A percentile compares a stretch with the other conserved stretches of the same genome.
Conservation (phyloP, 345 rosid species). For the Lepidium aucheri region DNA sequence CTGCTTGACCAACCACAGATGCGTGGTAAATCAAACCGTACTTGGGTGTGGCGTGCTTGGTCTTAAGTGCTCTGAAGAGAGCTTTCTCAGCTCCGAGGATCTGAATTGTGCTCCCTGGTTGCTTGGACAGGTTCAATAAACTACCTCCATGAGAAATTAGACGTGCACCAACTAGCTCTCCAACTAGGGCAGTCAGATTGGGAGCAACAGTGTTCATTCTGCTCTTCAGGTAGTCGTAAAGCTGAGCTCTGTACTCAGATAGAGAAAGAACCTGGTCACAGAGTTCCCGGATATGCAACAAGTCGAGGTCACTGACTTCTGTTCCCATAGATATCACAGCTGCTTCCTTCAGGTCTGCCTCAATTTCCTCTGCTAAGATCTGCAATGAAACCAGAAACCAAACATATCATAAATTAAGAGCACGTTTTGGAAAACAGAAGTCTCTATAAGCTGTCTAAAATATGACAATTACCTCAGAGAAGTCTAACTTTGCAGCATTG, state of each 20-base stretch:
- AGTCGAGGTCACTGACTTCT: constrained; percentile 69
- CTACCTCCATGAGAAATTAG: constrained; percentile 77
- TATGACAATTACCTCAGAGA: constrained; percentile 48
- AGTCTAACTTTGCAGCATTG: constrained; percentile 66
- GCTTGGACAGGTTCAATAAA: constrained; percentile 69
- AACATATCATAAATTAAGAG: background rate
- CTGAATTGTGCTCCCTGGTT: constrained; percentile 76
- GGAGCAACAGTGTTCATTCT: constrained; percentile 78
- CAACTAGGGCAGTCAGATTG: constrained; percentile 73
- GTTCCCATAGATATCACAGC: constrained; percentile 79
- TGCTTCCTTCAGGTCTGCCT: constrained; percentile 66
- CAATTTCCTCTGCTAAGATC: constrained; percentile 50
- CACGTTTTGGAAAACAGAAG: background rate
- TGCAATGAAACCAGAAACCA: constrained; percentile 5
- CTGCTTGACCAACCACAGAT: constrained; percentile 70
- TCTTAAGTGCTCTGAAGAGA: constrained; percentile 74
- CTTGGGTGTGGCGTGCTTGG: constrained; percentile 80
- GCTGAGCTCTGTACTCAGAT: constrained; percentile 68
- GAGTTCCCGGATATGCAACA: constrained; percentile 59
- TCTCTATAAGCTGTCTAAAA: background rate
- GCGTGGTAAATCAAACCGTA: constrained; percentile 81
- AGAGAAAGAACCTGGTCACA: constrained; percentile 68
- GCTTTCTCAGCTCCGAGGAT: constrained; percentile 82
- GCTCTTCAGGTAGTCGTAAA: constrained; percentile 67
- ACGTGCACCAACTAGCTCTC: constrained; percentile 81